Percentiles rank a stretch among this genome's conserved stretches.
phyloP scores from a whole-genome alignment of 495 filamentous ascomycete genomes.

The Podospora pseudopauciseta region DNA sequence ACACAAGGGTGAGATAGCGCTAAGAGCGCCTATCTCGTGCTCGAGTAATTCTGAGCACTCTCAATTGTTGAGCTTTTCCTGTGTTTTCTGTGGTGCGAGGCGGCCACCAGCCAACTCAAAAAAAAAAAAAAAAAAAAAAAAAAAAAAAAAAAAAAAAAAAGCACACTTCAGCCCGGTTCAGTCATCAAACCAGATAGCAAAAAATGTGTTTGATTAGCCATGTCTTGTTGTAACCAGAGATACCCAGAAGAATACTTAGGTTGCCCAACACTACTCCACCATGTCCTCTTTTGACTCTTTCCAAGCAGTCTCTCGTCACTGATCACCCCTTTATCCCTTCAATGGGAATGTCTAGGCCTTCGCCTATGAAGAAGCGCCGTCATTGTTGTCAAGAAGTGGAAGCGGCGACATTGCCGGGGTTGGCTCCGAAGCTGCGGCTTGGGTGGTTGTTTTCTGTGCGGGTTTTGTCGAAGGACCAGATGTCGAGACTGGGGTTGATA shows the following conservation, averaged over 20 bases:
- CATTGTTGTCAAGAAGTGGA: background rate
- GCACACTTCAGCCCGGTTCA: no score
- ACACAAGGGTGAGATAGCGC: no score
- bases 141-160: no score
- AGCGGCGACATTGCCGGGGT: background rate
- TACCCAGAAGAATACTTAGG: constrained; percentile 1
- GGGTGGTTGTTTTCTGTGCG: background rate
- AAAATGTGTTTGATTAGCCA: background rate
- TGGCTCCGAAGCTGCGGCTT: background rate
- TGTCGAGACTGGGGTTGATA: background rate
- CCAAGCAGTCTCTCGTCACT: background rate
- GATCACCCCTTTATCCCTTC: background rate
- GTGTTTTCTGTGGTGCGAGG: no score
- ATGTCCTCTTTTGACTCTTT: background rate
- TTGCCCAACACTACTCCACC: background rate
- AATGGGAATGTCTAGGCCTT: background rate
- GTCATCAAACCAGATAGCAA: no score
- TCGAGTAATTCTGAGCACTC: no score
- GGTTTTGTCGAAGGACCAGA: background rate
- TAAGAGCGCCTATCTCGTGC: no score
- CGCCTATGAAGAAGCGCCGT: background rate
- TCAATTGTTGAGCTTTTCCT: no score
- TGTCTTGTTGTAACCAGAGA: background rate
- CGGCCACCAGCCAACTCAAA: no score
- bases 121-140: no score